Percentiles rank a stretch among this genome's conserved stretches.
Evolutionary conservation across 2,329 filamentous ascomycete species (phyloP).

Genomic region (Gnomoniopsis sp.): DNA sequence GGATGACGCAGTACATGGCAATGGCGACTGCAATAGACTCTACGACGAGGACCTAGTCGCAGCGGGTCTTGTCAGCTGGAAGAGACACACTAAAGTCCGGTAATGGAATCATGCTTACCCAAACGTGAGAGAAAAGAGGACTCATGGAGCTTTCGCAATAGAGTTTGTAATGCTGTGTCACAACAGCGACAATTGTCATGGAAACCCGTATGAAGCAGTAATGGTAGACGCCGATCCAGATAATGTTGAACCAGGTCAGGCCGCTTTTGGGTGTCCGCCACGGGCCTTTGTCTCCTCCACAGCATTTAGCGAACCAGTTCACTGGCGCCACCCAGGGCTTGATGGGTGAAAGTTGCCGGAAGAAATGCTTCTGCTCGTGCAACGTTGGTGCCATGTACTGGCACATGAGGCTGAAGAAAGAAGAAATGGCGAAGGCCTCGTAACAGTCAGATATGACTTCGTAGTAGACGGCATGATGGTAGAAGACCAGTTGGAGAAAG

Average conservation of each 20-base stretch:
- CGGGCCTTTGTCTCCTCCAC: constrained; percentile 63
- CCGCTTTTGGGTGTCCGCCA: constrained; percentile 77
- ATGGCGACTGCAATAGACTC: constrained; percentile 71
- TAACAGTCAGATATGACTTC: constrained; percentile 80
- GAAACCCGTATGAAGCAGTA: constrained; percentile 79
- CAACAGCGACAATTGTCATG: constrained; percentile 75
- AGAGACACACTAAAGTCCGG: background rate
- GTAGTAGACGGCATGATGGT: constrained; percentile 77
- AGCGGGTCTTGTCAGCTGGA: constrained; percentile 3
- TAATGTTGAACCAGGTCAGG: constrained; percentile 85
- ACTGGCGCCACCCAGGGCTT: constrained; percentile 75
- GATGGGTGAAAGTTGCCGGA: constrained; percentile 62
- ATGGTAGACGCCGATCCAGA: constrained; percentile 81
- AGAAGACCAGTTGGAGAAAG: constrained; percentile 70
- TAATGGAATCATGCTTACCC: constrained; percentile 51
- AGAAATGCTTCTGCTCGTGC: constrained; percentile 79
- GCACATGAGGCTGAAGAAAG: constrained; percentile 81
- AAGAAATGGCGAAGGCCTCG: constrained; percentile 83
- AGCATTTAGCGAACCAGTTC: constrained; percentile 66
- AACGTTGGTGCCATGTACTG: constrained; percentile 75
- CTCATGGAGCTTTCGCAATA: constrained; percentile 79
- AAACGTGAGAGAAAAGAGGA: constrained; percentile 79
- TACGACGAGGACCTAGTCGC: constrained; percentile 57
- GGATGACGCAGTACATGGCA: constrained; percentile 85
- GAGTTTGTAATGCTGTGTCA: constrained; percentile 63